phyloP scores from a whole-genome alignment of 257 asterid species.

The Solanum acaule region DNA sequence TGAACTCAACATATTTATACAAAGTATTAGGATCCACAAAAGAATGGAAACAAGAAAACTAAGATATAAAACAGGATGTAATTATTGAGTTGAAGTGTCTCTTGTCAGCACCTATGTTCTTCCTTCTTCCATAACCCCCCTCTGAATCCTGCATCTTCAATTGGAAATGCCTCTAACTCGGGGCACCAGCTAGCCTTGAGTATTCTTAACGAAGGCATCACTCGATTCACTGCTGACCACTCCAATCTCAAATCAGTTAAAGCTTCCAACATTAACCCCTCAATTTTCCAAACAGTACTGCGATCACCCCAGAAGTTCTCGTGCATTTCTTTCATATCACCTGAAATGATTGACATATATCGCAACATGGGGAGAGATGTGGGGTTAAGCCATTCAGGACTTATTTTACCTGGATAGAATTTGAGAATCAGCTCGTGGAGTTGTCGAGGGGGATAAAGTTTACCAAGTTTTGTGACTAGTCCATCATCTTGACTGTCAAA shows the following conservation, averaged over 20 bases:
- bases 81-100: background rate
- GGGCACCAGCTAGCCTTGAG: conserved; percentile 27
- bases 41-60: background rate
- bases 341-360: conserved; percentile 15
- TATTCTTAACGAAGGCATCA: conserved; percentile 19
- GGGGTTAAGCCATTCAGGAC: conserved; percentile 25
- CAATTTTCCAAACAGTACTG: conserved; percentile 16
- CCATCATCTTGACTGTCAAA: conserved; percentile 9
- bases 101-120: background rate
- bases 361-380: conserved; percentile 16
- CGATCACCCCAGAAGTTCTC: conserved; percentile 17
- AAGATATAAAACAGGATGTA: background rate
- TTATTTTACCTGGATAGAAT: conserved; percentile 15
- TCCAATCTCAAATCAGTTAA: conserved; percentile 18
- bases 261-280: conserved; percentile 18
- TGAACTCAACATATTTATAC: background rate
- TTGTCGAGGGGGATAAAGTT: conserved; percentile 21
- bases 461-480: conserved; percentile 7
- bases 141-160: conserved; percentile 27
- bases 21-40: background rate
- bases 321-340: conserved; percentile 5
- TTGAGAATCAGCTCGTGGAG: conserved; percentile 15
- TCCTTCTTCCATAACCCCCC: conserved; percentile 23
- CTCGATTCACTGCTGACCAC: conserved; percentile 16
- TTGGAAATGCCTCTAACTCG: conserved; percentile 16